Base-by-base conservation (phyloP, 2,329 filamentous ascomycete species). In the Thelonectria blattea region DNA sequence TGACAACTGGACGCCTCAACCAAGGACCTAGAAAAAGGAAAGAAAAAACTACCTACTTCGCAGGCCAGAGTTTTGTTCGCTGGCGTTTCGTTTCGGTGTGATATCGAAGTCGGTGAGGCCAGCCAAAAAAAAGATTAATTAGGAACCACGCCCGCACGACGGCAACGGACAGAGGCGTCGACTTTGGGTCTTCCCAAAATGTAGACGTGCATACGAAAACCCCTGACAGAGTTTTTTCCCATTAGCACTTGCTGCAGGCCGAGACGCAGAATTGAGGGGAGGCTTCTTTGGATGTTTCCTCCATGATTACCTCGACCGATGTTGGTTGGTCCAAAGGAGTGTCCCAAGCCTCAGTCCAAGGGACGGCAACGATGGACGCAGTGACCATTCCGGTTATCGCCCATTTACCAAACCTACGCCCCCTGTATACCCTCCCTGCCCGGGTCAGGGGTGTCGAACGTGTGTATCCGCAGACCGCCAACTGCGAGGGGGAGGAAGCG, bases 101-200 rank as follows among this genome's bases (percentile, higher is more conserved):
- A 73, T 72, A 71, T 73, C 71, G 71, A 73, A 73, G 71, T 73
- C 71, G 71, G 71, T 73, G 71, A 70, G 15, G 61, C 56, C 51
- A 51, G 37, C 57, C 50, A 32, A 24, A 6, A 24, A 24, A 24
- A 24, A 24, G 22, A 24, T 24, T 24, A 24, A 24, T 24, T 24
- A 24, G 22, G 52, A 41, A 37, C 11, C 34, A 37, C 34, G 34
- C 27, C 8, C 27, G 27, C 27, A 30, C 27, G 27, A 37, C 11
- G 34, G 15, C 34, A 11, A 37, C 34, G 27, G 27, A 30, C 8
- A 30, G 27, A 30, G 27, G 27, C 27, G 34, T 37, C 34, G 15
- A 37, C 34, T 15, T 6, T 37, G 27, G 2, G 34, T 37, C 34
- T 37, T 37, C 6, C 45, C 45, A 14, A 30, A 47, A 30, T 27